These are phyloP conservation scores for Boeremia lycopersici DNA, from an alignment of 2,329 filamentous ascomycete species.

Conservation along the genomic window DNA sequence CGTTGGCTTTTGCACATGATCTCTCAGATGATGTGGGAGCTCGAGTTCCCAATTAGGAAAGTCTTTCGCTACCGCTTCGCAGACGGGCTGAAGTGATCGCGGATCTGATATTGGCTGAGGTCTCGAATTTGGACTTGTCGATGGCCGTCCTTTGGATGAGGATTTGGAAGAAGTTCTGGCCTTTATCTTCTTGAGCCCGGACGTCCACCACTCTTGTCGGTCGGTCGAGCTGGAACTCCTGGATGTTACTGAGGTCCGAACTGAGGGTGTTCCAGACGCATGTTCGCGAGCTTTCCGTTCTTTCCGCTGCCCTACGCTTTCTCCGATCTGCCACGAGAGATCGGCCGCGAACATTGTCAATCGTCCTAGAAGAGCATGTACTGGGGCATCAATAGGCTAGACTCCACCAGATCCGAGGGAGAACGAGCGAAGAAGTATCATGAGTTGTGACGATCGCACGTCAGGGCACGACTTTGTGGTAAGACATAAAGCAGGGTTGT, in stretches of 20 bases:
- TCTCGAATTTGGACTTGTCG: constrained; percentile 9
- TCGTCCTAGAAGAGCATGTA: constrained; percentile 8
- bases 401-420: constrained; percentile 21
- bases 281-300: constrained; percentile 42
- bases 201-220: constrained; percentile 41
- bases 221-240: constrained; percentile 34
- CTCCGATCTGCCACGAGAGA: constrained; percentile 45
- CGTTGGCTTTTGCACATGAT: constrained; percentile 36
- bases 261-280: constrained; percentile 30
- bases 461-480: constrained; percentile 25
- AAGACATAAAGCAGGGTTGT: constrained; percentile 31
- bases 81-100: constrained; percentile 2
- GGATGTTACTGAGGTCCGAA: constrained; percentile 36
- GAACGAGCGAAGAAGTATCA: constrained; percentile 23
- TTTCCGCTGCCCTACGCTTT: constrained; percentile 47
- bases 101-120: background rate
- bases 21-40: constrained; percentile 24
- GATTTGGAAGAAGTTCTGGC: constrained; percentile 11
- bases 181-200: constrained; percentile 42
- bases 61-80: constrained; percentile 16
- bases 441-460: constrained; percentile 21
- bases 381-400: constrained; percentile 23
- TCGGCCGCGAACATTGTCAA: constrained; percentile 48
- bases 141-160: constrained; percentile 7
- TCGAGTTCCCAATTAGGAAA: constrained; percentile 10